These are phyloP conservation scores for Strobilomyces echinocephalus DNA, from an alignment of 768 basidiomycete species.

Conservation along the genomic window DNA sequence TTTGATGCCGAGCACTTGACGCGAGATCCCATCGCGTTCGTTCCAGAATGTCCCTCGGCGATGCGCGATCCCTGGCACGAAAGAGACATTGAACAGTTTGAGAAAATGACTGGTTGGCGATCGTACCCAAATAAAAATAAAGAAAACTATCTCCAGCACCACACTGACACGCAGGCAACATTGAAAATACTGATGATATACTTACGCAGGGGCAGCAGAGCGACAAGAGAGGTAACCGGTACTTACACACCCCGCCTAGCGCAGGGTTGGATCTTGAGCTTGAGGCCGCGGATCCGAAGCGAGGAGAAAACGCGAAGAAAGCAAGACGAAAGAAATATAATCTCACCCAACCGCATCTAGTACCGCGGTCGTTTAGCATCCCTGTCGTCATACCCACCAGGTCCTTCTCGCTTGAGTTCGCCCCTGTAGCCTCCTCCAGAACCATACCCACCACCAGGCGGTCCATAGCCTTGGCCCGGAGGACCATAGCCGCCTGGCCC, in stretches of 20 bases:
- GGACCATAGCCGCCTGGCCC: slow-evolving; percentile 44
- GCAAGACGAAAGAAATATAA: slow-evolving; percentile 23
- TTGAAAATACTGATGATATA: slow-evolving; percentile 34
- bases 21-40: slow-evolving; percentile 16
- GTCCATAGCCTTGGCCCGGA: slow-evolving; percentile 37
- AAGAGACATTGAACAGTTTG: not conserved
- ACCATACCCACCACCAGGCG: slow-evolving; percentile 43
- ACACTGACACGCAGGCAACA: slow-evolving; percentile 5
- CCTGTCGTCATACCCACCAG: slow-evolving; percentile 77
- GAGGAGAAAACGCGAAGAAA: slow-evolving; percentile 21
- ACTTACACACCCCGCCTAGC: slow-evolving; percentile 35
- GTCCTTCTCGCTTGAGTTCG: slow-evolving; percentile 71
- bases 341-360: slow-evolving; percentile 44
- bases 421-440: slow-evolving; percentile 55
- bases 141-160: slow-evolving; percentile 2
- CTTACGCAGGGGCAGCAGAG: slow-evolving; percentile 30
- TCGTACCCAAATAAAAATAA: slow-evolving; percentile 1
- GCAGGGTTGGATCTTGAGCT: slow-evolving; percentile 18
- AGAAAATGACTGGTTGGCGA: not conserved
- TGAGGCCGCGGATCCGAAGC: slow-evolving; percentile 22
- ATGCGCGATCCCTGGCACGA: not conserved
- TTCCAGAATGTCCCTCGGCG: not conserved
- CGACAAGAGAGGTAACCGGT: slow-evolving; percentile 26
- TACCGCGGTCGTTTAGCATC: slow-evolving; percentile 79
- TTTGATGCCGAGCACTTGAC: slow-evolving; percentile 7